These are phyloP conservation scores for Lagerstroemia speciosa DNA, from an alignment of 345 rosid genomes.

Conservation along the genomic window DNA sequence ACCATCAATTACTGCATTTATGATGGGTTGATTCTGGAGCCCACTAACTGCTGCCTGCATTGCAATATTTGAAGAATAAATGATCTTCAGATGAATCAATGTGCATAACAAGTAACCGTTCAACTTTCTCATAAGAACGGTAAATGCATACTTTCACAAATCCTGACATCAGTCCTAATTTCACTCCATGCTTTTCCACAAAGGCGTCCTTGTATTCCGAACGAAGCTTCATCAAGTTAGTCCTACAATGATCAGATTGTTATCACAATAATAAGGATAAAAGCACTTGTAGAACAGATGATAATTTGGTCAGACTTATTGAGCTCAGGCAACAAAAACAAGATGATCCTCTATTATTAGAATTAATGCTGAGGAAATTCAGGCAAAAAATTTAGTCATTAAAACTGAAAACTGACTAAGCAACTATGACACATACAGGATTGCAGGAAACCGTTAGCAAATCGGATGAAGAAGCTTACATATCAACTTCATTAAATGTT, in stretches of 20 bases:
- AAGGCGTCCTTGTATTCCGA: constrained; percentile 97
- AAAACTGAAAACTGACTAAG: too few species aligned
- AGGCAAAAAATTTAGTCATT: not conserved
- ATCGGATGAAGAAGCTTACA: constrained; percentile 40
- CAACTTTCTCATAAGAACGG: too few species aligned
- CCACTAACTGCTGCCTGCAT: constrained; percentile 93
- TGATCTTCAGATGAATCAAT: not conserved
- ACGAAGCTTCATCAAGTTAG: constrained; percentile 94
- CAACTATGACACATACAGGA: too few species aligned
- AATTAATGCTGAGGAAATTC: too few species aligned
- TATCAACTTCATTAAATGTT: constrained; percentile 97
- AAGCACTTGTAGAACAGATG: too few species aligned
- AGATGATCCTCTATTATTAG: too few species aligned
- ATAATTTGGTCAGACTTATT: too few species aligned
- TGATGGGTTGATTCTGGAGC: constrained; percentile 88
- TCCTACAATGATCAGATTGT: constrained; percentile 33
- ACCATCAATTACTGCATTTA: constrained; percentile 98
- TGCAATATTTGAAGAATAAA: not conserved
- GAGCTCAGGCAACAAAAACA: too few species aligned
- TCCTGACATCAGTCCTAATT: constrained; percentile 97
- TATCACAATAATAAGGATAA: too few species aligned
- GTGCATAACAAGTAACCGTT: too few species aligned
- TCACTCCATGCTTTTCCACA: constrained; percentile 93
- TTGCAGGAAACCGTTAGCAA: too few species aligned
- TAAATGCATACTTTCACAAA: constrained; percentile 54